These are phyloP conservation scores for Planoprotostelium fungivorum DNA, from an alignment of 78 protist genomes.

Conservation along the genomic window DNA sequence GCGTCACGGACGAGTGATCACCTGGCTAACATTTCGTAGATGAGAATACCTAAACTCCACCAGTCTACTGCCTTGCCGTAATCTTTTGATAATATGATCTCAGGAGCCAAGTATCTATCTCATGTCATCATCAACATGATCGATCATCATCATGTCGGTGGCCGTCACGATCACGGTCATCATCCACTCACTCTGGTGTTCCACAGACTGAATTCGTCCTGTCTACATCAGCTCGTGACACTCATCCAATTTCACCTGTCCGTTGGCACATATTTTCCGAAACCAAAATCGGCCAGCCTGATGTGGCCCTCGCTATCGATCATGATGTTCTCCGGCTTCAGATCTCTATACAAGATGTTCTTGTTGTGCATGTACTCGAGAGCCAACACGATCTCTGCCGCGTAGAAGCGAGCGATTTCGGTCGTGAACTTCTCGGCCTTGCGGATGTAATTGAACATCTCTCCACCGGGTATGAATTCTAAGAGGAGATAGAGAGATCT, in stretches of 20 bases:
- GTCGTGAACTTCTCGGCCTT: slow-evolving; percentile 24
- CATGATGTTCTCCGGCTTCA: slow-evolving; percentile 87
- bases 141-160: no score
- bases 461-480: slow-evolving; percentile 84
- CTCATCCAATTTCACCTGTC: no score
- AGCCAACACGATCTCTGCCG: slow-evolving; percentile 32
- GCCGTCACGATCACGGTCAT: no score
- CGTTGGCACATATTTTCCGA: slow-evolving; percentile 86
- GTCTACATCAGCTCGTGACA: slow-evolving; percentile 52
- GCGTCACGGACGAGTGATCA: no score
- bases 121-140: no score
- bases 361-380: slow-evolving; percentile 36
- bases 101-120: slow-evolving; percentile 91
- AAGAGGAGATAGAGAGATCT: slow-evolving; percentile 70
- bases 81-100: slow-evolving; percentile 81
- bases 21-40: slow-evolving; percentile 61
- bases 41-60: slow-evolving; percentile 92
- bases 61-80: slow-evolving; percentile 96
- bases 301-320: slow-evolving; percentile 66
- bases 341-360: slow-evolving; percentile 42
- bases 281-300: slow-evolving; percentile 84
- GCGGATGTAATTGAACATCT: slow-evolving; percentile 41
- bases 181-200: slow-evolving; percentile 86
- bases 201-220: slow-evolving; percentile 91
- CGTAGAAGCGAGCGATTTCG: slow-evolving; percentile 25